phyloP scores from a whole-genome alignment of 495 filamentous ascomycete genomes.

The Neurospora sp. region DNA sequence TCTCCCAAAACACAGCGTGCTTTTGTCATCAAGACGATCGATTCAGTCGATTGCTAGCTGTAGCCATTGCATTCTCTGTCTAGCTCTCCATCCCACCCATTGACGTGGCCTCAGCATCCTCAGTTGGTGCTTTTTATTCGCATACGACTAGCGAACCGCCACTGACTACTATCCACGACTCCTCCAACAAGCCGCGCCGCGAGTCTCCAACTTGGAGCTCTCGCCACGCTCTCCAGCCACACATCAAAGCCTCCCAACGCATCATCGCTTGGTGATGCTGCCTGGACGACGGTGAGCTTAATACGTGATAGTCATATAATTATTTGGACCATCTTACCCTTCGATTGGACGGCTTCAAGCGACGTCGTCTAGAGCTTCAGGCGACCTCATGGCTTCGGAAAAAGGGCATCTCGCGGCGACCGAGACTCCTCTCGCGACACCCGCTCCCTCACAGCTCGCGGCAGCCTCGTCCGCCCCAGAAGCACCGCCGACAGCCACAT shows the following conservation, averaged over 20 bases:
- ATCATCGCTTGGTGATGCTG: slow-evolving; percentile 30
- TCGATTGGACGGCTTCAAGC: neutral
- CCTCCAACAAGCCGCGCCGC: slow-evolving; percentile 1
- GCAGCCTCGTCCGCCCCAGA: slow-evolving; percentile 6
- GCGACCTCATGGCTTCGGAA: slow-evolving; percentile 33
- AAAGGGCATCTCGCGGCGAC: slow-evolving; percentile 31
- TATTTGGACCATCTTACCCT: slow-evolving; percentile 15
- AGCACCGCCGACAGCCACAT: slow-evolving; percentile 17
- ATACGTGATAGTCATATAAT: slow-evolving; percentile 8
- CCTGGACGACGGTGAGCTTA: slow-evolving; percentile 24
- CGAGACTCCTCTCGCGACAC: slow-evolving; percentile 31
- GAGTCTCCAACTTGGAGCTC: slow-evolving; percentile 18
- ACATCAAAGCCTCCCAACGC: slow-evolving; percentile 29
- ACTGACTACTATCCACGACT: neutral
- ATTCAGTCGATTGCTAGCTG: neutral
- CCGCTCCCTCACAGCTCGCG: slow-evolving; percentile 5
- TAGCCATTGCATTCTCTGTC: neutral
- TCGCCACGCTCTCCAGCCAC: slow-evolving; percentile 46
- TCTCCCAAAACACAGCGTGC: neutral
- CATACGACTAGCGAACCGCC: neutral
- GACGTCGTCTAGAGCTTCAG: slow-evolving; percentile 2
- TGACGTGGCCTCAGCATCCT: neutral
- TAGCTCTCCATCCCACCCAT: neutral
- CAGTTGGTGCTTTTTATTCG: neutral
- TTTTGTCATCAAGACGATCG: neutral